Conservation (phyloP, 2,329 filamentous ascomycete genomes). For the Colletotrichum trifolii region DNA sequence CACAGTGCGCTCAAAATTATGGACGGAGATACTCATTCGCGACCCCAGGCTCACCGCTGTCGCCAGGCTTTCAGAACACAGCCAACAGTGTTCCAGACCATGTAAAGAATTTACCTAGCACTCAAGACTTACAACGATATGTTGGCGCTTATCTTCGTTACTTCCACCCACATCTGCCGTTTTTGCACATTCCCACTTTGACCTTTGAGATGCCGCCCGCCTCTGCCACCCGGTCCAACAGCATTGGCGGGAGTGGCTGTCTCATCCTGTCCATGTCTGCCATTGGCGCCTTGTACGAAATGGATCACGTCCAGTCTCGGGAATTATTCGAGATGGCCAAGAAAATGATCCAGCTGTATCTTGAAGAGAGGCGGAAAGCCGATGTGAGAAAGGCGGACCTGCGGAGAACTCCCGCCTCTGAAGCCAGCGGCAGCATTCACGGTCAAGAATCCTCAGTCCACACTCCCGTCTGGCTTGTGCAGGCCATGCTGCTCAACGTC, state of each 20-base stretch:
- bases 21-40: conserved; percentile 74
- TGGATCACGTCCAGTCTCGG: conserved; percentile 81
- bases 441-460: conserved; percentile 71
- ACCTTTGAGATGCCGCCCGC: conserved; percentile 85
- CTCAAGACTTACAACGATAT: conserved; percentile 88
- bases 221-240: conserved; percentile 65
- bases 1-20: conserved; percentile 66
- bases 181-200: conserved; percentile 89
- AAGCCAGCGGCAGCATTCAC: conserved; percentile 54
- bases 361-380: conserved; percentile 89
- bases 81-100: conserved; percentile 62
- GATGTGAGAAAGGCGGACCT: conserved; percentile 77
- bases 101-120: conserved; percentile 76
- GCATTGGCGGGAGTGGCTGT: conserved; percentile 84
- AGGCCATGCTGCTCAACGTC: conserved; percentile 96
- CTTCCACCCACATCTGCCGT: conserved; percentile 95
- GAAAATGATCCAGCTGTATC: conserved; percentile 92
- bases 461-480: conserved; percentile 93
- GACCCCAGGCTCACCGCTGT: conserved; percentile 65
- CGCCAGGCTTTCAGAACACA: conserved; percentile 61
- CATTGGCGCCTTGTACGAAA: conserved; percentile 80
- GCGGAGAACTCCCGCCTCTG: conserved; percentile 60
- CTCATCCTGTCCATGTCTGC: conserved; percentile 89
- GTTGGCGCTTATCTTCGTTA: conserved; percentile 90
- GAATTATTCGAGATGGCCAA: conserved; percentile 93